Percentiles rank a stretch among this genome's conserved stretches.
These are phyloP conservation scores for Samsoniella hepiali DNA, from an alignment of 2,329 filamentous ascomycete genomes.

Conservation along the genomic window DNA sequence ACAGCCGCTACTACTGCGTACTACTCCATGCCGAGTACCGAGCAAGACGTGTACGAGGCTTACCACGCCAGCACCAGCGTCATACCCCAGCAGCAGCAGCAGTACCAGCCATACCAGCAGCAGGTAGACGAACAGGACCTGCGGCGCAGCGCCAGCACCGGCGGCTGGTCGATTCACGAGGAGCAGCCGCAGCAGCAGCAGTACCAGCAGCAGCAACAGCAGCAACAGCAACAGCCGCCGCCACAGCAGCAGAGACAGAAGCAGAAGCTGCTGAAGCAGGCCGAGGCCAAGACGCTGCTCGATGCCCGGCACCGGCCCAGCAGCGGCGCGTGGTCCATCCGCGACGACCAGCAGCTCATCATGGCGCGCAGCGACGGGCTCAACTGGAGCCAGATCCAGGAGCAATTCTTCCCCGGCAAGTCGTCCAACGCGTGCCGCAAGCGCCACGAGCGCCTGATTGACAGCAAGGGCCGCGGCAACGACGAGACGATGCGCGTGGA, in stretches of 20 bases:
- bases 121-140: neutral
- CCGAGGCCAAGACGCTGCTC: conserved; percentile 7
- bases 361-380: conserved; percentile 68
- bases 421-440: conserved; percentile 83
- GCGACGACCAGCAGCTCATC: conserved; percentile 72
- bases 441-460: conserved; percentile 79
- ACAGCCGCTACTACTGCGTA: neutral
- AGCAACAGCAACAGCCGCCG: neutral
- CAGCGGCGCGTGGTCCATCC: conserved; percentile 66
- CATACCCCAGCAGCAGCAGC: conserved; percentile 1
- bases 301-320: conserved; percentile 46
- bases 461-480: conserved; percentile 69
- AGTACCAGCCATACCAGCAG: neutral
- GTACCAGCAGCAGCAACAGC: neutral
- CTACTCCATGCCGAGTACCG: neutral
- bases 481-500: conserved; percentile 77
- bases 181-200: neutral
- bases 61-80: conserved; percentile 2
- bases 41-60: conserved; percentile 6
- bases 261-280: neutral
- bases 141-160: conserved; percentile 10
- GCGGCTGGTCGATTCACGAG: conserved; percentile 8
- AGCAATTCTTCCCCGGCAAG: conserved; percentile 73
- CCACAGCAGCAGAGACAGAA: neutral
- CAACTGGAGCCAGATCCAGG: conserved; percentile 81